Evolutionary conservation across 495 filamentous ascomycete genomes (phyloP), one percentile per base, ranked within the genome.

Genomic region (Acidomyces sp.): DNA sequence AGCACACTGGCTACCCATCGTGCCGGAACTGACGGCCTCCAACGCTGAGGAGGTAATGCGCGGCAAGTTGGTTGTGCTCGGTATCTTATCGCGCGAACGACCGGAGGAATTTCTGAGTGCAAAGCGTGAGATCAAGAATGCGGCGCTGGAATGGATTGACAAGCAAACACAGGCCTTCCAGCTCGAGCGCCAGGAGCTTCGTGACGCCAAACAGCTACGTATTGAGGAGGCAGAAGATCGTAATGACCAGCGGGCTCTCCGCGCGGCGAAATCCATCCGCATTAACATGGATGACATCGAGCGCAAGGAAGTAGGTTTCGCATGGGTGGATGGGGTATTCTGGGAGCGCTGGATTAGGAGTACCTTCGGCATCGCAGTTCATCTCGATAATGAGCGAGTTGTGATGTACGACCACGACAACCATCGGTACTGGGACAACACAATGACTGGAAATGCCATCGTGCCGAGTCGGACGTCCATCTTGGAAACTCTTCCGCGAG

Each of bases 341-440:
- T 97, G 90, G 90, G 86, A 95, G 58, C 71, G 88, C 26, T 97
- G 90, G 90, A 75, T 97, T 39, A 69, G 85, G 32, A 90, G 77
- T 13, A 94, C 86, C 0, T 97, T 93, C 56, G 90, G 92, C 28
- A 80, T 96, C 48, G 78, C 87, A 52, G 78, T 85, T 18, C 71
- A 69, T 28, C 15, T 9, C 5, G 78, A 85, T 32, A 84, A 86
- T 27, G 90, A 96, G 59, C 71, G 84, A 38, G 86, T 97, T 28
- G 81, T 97, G 37, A 88, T 97, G 60, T 94, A 95, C 46, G 92
- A 97, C 57, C 82, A 96, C 64, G 88, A 93, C 85, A 85, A 81
- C 62, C 85, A 82, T 40, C 74, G 79, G 41, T 96, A 94, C 63
- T 97, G 92, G 92, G 90, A 97, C 57, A 72, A 69, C 20, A 93